These are phyloP conservation scores for Russula compacta DNA, from an alignment of 768 basidiomycete species.

Conservation along the genomic window DNA sequence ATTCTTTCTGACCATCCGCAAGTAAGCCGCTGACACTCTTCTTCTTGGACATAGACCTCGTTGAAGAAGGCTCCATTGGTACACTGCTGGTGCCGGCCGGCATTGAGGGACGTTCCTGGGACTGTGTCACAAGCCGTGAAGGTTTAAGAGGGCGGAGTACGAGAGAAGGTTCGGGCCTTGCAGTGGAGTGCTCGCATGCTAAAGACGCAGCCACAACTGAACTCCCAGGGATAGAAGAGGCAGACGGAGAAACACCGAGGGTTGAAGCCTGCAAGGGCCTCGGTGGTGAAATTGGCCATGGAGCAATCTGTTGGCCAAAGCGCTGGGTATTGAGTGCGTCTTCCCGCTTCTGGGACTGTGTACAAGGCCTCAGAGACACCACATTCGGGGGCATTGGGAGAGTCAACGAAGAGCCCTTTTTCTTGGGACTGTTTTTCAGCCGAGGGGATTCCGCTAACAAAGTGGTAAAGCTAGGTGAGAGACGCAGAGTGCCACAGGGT, in stretches of 20 bases:
- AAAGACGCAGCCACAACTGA: not conserved
- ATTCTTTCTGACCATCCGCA: not conserved
- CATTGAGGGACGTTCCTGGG: not conserved
- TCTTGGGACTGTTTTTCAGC: slow-evolving; percentile 28
- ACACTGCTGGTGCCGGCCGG: not conserved
- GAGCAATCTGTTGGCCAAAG: slow-evolving; percentile 49
- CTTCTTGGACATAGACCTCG: slow-evolving; percentile 1
- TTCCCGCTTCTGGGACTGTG: slow-evolving; percentile 26
- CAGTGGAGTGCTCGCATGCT: not conserved
- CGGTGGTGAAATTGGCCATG: slow-evolving; percentile 45
- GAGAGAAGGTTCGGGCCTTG: not conserved
- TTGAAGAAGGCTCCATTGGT: not conserved
- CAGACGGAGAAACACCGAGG: not conserved
- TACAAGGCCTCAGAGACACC: slow-evolving; percentile 42
- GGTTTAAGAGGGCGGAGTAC: not conserved
- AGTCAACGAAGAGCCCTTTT: slow-evolving; percentile 27
- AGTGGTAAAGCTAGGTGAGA: slow-evolving; percentile 22
- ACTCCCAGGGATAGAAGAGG: not conserved
- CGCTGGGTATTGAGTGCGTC: slow-evolving; percentile 11
- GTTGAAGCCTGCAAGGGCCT: slow-evolving; percentile 27
- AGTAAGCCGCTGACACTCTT: not conserved
- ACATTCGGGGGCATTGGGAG: slow-evolving; percentile 28
- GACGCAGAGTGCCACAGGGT: slow-evolving; percentile 28
- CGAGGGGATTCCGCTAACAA: slow-evolving; percentile 17
- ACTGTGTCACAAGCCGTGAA: not conserved